Percentiles rank a stretch among this genome's conserved stretches.
Evolutionary conservation across 805 yeast genomes (phyloP).

Genomic region (Peterozyma toletana): DNA sequence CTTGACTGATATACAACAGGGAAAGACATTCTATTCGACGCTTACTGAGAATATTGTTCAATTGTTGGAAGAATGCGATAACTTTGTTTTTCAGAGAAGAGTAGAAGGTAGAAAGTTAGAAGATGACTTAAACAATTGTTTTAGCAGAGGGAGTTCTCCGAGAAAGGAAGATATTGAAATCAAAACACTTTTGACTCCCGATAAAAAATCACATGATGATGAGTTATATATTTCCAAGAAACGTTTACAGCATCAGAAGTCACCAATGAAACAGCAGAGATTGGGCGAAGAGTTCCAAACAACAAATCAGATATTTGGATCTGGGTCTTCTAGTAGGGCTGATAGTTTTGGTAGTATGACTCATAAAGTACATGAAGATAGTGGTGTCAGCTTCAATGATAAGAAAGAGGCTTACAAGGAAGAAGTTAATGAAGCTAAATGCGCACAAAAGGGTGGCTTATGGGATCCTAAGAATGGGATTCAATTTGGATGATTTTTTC

Average conservation of each 20-base stretch:
- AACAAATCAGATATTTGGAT: neutral
- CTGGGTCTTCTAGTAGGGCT: neutral
- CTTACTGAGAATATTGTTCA: conserved; percentile 37
- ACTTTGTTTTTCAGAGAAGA: conserved; percentile 43
- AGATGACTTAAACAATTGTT: conserved; percentile 5
- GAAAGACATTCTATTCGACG: conserved; percentile 62
- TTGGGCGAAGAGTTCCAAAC: neutral
- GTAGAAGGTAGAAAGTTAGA: conserved; percentile 48
- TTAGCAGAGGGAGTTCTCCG: too few species aligned
- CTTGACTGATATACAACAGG: conserved; percentile 55
- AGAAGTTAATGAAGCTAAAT: neutral
- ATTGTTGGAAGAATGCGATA: conserved; percentile 41
- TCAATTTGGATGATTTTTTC: conserved; percentile 2
- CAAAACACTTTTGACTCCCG: too few species aligned
- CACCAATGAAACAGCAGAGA: neutral
- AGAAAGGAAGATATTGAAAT: too few species aligned
- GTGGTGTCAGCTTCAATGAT: neutral
- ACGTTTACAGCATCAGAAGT: neutral
- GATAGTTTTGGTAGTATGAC: neutral
- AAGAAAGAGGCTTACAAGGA: neutral
- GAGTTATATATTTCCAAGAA: too few species aligned
- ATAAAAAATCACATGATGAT: too few species aligned
- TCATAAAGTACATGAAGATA: neutral
- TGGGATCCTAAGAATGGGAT: conserved; percentile 8
- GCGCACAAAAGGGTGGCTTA: neutral